Evolutionary conservation across 2,329 filamentous ascomycete species (phyloP), one percentile per base, ranked within the genome.

Genomic region (Rhynchosporium agropyri): DNA sequence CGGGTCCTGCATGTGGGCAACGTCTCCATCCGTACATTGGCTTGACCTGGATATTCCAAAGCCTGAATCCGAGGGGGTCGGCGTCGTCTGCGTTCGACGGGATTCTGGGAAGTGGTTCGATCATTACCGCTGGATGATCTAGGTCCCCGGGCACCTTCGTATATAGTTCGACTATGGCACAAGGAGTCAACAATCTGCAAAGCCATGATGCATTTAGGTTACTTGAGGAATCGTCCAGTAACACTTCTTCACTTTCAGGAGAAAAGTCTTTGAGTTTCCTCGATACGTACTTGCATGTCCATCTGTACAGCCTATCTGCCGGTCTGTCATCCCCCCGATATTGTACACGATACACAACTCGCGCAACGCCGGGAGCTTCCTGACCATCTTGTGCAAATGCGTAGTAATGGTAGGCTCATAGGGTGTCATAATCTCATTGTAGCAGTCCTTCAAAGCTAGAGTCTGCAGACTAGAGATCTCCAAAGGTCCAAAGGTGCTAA

Each of bases 11-110:
- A 42, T 60, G 29, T 3, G 60, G 66, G 55, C 67, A 69, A 15
- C 58, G 40, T 45, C 62, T 60, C 66, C 66, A 69, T 7, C 66
- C 66, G 36, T 64, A 69, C 1, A 69, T 60, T 5, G 64, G 43
- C 1, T 50, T 53, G 33, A 48, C 63, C 13, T 58, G 46, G 12
- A 61, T 48, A 9, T 48, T 45, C 58, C 56, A 62, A 3, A 63
- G 45, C 8, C 53, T 54, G 26, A 36, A 45, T 2, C 54, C 42
- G 10, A 51, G 46, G 12, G 51, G 26, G 28, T 57, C 58, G 7
- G 60, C 40, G 9, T 53, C 56, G 10, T 42, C 33, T 0, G 49
- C 33, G 33, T 36, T 10, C 33, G 9, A 5, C 33, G 33, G 33
- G 9, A 36, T 31, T 12, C 51, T 50, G 26, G 58, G 61, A 4